Base-by-base conservation (phyloP, 257 asterid genomes). In the Gynochthodes officinalis region DNA sequence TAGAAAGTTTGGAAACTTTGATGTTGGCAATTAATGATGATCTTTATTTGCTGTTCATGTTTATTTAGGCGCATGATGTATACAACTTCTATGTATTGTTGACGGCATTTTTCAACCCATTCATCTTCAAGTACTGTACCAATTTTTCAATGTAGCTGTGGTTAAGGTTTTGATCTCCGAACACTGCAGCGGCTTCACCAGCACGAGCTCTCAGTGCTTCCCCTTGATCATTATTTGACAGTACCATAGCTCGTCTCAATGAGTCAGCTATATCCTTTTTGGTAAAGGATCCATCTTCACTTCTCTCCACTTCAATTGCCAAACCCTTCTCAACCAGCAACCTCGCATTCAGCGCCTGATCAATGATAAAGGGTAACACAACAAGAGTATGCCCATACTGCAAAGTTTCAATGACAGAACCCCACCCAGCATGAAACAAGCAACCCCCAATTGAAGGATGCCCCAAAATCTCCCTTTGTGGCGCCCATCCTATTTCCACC, bases 401-500 rank as follows among this genome's bases (percentile, higher is more conserved):
- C 76, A 85, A 8, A 18, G 54, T 35, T 58, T 81, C 87, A 9
- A 79, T 27, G 2, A 73, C 61, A 25, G 89, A 82, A 28, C 80
- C 79, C 78, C 79, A 66, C 1, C 89, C 86, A 18, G 64, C 80
- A 19, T 82, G 85, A 33, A 63, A 72, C 62, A 82, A 55, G 0
- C 71, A 73, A 0, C 80, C 82, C 15, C 83, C 80, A 40, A 82
- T 30, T 0, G 86, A 66, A 69, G 83, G 80, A 48, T 84, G 89
- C 42, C 64, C 85, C 0, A 84, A 70, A 30, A 84, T 75, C 40
- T 82, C 86, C 85, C 74, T 70, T 66, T 84, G 89, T 0, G 83
- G 85, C 0, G 74, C 85, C 89, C 89, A 84, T 1, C 86, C 89
- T 0, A 82, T 9, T 16, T 80, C 81, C 39, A 80, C 79, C 18